Base-by-base conservation (phyloP, 768 basidiomycete species). In the Daedaleopsis sinensis region DNA sequence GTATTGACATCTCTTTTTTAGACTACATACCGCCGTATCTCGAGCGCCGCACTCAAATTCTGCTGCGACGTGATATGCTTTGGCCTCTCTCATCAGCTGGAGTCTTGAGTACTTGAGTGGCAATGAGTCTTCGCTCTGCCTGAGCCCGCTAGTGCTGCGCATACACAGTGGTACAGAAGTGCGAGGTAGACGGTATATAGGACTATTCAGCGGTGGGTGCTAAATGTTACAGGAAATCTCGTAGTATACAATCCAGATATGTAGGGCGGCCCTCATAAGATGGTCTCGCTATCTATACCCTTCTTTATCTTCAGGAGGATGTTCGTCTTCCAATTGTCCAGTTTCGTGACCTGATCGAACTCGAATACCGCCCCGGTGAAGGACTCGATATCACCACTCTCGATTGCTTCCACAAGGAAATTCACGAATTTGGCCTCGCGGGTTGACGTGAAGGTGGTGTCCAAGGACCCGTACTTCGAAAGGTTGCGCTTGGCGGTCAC, bases 311-410 rank as follows among this genome's bases (percentile, higher is more conserved):
- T 92, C 70, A 98, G 78, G 71, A 99, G 74, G 53, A 99, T 89
- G 32, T 74, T 80, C 49, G 96, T 98, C 83, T 98, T 98, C 95
- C 94, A 97, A 74, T 90, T 91, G 73, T 98, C 96, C 71, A 99
- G 76, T 77, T 93, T 94, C 42, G 87, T 91, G 62, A 98, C 85
- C 71, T 94, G 89, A 73, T 98, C 95, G 72, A 85, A 98, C 72
- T 96, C 94, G 46, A 85, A 86, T n/a, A 96, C 88, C n/a, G 88
- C 88, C 18, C 77, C 87, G 6, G 91, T 93, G 72, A 91, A 96
- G 24, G 79, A 75, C 67, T 92, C 87, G 74, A 84, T 68, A 77
- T 91, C 90, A 7, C 85, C 88, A 36, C 77, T 78, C 56, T 89
- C 88, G 58, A 88, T 84, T 5, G 93, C 87, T n/a, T 95, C 91